A percentile compares a stretch with the other conserved stretches of the same genome.
Conservation (phyloP, 768 basidiomycete species). For the Hericium rajendrae region DNA sequence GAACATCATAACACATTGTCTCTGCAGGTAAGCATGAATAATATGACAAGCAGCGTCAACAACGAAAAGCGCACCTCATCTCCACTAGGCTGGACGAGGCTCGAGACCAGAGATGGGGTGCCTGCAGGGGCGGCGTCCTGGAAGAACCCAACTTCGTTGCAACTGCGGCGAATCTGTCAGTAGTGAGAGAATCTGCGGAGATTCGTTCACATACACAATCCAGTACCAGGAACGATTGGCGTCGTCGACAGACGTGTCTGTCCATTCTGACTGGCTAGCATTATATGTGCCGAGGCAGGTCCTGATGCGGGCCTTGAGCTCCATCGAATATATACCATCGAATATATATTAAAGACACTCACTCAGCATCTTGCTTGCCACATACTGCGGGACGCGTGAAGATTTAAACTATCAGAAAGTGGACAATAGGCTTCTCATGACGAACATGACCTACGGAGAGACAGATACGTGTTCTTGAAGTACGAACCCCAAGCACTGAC, state of each 20-base stretch:
- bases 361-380: constrained; percentile 36
- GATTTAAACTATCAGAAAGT: neutral
- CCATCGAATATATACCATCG: neutral
- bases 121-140: constrained; percentile 1
- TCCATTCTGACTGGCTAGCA: constrained; percentile 33
- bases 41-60: neutral
- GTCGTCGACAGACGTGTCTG: constrained; percentile 48
- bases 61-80: neutral
- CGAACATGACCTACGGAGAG: constrained; percentile 27
- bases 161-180: constrained; percentile 27
- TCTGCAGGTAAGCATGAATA: neutral
- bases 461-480: constrained; percentile 41
- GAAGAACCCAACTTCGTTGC: constrained; percentile 56
- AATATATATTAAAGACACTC: constrained; percentile 20
- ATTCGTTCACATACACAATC: constrained; percentile 38
- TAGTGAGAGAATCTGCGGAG: neutral
- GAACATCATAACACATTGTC: constrained; percentile 15
- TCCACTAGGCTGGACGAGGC: neutral
- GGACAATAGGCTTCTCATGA: neutral
- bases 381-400: constrained; percentile 35
- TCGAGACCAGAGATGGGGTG: neutral
- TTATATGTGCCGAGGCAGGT: constrained; percentile 35
- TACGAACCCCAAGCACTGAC: constrained; percentile 50
- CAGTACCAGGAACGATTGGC: constrained; percentile 56
- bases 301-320: constrained; percentile 5